phyloP scores from a whole-genome alignment of 164 flowering plant species.

The Brasenia schreberi region DNA sequence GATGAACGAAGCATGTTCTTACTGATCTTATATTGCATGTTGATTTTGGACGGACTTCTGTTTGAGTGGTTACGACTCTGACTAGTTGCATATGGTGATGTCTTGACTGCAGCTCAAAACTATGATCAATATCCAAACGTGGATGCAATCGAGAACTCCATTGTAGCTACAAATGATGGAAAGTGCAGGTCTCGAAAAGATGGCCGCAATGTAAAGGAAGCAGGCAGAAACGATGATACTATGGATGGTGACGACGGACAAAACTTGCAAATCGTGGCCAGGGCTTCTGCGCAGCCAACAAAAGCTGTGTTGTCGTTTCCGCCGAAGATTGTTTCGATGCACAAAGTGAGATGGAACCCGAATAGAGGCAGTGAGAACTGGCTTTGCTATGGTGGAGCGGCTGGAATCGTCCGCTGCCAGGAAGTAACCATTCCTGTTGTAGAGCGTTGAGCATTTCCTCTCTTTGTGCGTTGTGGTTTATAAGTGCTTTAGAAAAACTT shows the following conservation, averaged over 20 bases:
- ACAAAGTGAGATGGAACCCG: slow-evolving; percentile 91
- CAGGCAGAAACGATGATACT: background rate
- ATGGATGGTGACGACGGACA: background rate
- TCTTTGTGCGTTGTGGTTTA: background rate
- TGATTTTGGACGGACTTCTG: background rate
- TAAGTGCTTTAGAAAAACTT: background rate
- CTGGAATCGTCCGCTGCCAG: slow-evolving; percentile 73
- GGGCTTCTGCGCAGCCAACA: background rate
- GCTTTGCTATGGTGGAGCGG: slow-evolving; percentile 92
- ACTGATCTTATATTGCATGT: background rate
- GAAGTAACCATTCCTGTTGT: slow-evolving; percentile 18
- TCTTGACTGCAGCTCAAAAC: background rate
- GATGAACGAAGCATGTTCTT: too few species aligned
- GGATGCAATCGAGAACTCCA: background rate
- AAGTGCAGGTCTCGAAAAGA: background rate
- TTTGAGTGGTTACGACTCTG: background rate
- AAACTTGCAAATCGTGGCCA: background rate
- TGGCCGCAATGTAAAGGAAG: background rate
- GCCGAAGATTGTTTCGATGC: slow-evolving; percentile 63
- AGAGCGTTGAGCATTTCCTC: background rate
- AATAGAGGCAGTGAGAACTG: slow-evolving; percentile 89
- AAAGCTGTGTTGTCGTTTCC: slow-evolving; percentile 31
- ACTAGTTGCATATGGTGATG: background rate
- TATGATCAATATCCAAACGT: background rate
- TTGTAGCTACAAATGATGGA: background rate